Percentiles rank a stretch among this genome's conserved stretches.
phyloP scores from a whole-genome alignment of 2,329 filamentous ascomycete genomes.

The Onygenales sp. region DNA sequence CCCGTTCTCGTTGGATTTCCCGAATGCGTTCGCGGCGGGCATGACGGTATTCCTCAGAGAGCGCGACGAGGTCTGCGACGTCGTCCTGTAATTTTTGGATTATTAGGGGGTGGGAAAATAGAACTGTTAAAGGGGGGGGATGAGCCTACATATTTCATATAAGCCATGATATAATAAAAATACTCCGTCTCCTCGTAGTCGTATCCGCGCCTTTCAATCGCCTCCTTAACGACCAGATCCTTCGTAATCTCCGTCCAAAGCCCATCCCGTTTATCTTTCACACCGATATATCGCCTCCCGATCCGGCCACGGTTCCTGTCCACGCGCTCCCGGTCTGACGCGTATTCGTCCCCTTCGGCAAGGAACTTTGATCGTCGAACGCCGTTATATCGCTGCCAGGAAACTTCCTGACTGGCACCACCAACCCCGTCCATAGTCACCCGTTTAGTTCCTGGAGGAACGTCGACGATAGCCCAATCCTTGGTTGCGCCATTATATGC shows the following conservation, averaged over 20 bases:
- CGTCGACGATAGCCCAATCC: constrained; percentile 74
- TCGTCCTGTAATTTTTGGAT: constrained; percentile 55
- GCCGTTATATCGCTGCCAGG: constrained; percentile 71
- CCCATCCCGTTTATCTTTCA: constrained; percentile 40
- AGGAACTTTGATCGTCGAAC: constrained; percentile 65
- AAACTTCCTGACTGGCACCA: constrained; percentile 65
- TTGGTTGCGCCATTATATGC: constrained; percentile 64
- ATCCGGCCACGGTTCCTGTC: constrained; percentile 25
- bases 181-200: constrained; percentile 81
- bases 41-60: constrained; percentile 72
- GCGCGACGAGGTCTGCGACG: constrained; percentile 69
- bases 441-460: constrained; percentile 71
- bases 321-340: constrained; percentile 43
- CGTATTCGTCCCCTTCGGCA: constrained; percentile 51
- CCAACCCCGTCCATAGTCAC: constrained; percentile 75
- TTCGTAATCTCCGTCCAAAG: constrained; percentile 98
- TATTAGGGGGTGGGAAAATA: background rate
- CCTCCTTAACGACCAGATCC: constrained; percentile 77
- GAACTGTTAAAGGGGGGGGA: background rate
- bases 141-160: constrained; percentile 70
- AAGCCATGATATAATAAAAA: constrained; percentile 90
- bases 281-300: constrained; percentile 34
- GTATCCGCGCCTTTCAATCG: constrained; percentile 75
- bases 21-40: constrained; percentile 50
- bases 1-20: constrained; percentile 45